These are phyloP conservation scores for Nakazawaea pomicola DNA, from an alignment of 805 yeast species.

Conservation along the genomic window DNA sequence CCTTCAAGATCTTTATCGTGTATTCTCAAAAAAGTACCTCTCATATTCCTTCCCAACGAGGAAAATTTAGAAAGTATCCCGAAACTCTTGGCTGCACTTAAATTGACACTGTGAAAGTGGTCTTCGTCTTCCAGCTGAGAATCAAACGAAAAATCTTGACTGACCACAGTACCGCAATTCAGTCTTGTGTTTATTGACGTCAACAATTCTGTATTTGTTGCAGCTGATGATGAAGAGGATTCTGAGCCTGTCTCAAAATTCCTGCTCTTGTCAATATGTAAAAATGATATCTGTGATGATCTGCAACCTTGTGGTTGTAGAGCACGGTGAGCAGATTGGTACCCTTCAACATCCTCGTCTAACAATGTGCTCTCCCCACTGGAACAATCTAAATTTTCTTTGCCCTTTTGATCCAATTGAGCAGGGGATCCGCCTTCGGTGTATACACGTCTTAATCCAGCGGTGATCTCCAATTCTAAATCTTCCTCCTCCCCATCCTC, in stretches of 20 bases:
- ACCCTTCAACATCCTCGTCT: too few species aligned
- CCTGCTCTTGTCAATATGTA: too few species aligned
- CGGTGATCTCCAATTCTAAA: constrained; percentile 1
- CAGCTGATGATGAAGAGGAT: too few species aligned
- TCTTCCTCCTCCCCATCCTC: neutral
- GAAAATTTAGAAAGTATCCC: too few species aligned
- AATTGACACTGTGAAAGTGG: neutral
- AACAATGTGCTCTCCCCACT: neutral
- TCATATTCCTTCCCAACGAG: neutral
- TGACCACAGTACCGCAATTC: too few species aligned
- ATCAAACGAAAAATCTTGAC: neutral
- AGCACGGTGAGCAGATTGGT: too few species aligned
- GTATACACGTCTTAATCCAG: neutral
- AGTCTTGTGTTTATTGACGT: too few species aligned
- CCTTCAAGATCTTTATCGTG: neutral
- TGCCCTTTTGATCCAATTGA: too few species aligned
- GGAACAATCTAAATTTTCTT: neutral
- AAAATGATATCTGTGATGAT: too few species aligned
- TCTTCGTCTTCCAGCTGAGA: neutral
- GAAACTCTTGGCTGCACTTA: too few species aligned
- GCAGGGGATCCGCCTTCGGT: neutral
- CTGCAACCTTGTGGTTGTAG: too few species aligned
- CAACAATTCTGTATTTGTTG: too few species aligned
- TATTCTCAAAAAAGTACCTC: neutral
- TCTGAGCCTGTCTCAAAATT: neutral